Base-by-base conservation (phyloP, 2,329 filamentous ascomycete genomes). In the Lachnellula occidentalis region DNA sequence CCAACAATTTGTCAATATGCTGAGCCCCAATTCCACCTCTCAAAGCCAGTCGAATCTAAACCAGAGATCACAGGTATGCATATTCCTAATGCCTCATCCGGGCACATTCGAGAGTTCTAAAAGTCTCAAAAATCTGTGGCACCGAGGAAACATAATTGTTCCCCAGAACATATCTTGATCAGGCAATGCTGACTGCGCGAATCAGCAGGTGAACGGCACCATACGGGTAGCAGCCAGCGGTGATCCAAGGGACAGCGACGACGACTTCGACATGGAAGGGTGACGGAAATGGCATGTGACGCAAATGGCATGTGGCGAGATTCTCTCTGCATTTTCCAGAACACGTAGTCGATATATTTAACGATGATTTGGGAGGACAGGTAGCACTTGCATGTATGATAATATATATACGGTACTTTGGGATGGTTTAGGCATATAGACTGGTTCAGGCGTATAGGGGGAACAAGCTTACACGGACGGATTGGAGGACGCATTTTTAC, bases 181-280 rank as follows among this genome's bases (percentile, higher is more conserved):
- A 31, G 27, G 27, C 27, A 11, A 31, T 31, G 27, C 27, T 31
- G 27, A 31, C 27, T 11, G 2, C 27, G 8, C 2, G 8, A 11
- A 31, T 9, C 11, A 11, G 27, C 27, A 31, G 27, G 8, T 31
- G 27, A 31, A 31, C 27, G 27, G 11, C 8, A 2, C 27, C 27
- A 31, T 31, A 8, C 8, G 27, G 27, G 27, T 9, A 31, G 9
- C 27, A 31, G 8, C 27, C 27, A 31, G 37, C n/a, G n/a, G 27
- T 34, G 2, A 4, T n/a, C 22, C 4, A 48, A 22, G 21, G 4
- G 17, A 36, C 14, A 22, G 4, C 8, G 39, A 43, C 15, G 48
- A 51, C 41, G 48, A 50, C 14, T 43, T 51, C 19, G 15, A 17
- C 17, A 45, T 43, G 37, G 49, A 51, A 42, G 49, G 39, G n/a